These are phyloP conservation scores for Ceratobasidium sp. DNA, from an alignment of 1,284 basidiomycete species.

Conservation along the genomic window DNA sequence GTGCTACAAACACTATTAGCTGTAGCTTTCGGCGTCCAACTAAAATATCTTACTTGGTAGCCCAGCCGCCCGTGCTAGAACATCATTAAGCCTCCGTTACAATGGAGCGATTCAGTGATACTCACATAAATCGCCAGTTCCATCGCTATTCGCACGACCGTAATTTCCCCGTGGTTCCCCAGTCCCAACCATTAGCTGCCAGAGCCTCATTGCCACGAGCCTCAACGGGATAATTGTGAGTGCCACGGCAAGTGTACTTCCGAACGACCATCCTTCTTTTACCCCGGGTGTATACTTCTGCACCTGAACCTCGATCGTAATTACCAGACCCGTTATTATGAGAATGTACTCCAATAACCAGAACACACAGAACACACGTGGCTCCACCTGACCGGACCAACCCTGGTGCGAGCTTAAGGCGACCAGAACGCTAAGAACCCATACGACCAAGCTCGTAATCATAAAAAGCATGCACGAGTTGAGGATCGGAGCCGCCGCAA, in stretches of 20 bases:
- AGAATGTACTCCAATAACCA: conserved; percentile 34
- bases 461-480: conserved; percentile 44
- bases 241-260: conserved; percentile 25
- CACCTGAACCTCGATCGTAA: conserved; percentile 16
- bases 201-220: conserved; percentile 12
- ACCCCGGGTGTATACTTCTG: neutral
- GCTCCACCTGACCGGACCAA: conserved; percentile 23
- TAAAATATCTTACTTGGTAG: neutral
- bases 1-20: neutral
- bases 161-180: neutral
- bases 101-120: neutral
- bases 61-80: neutral
- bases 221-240: conserved; percentile 30
- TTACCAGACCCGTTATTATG: conserved; percentile 2
- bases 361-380: conserved; percentile 30
- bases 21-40: neutral
- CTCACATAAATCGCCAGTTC: neutral
- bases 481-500: conserved; percentile 19
- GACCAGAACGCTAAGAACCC: conserved; percentile 14
- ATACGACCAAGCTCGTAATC: conserved; percentile 21
- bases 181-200: conserved; percentile 9
- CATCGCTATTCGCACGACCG: neutral
- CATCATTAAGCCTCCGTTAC: neutral
- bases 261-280: conserved; percentile 27
- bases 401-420: conserved; percentile 4